Evolutionary conservation across 768 basidiomycete species (phyloP), one percentile per base, ranked within the genome.

Genomic region (Macrolepiota fuliginosa): DNA sequence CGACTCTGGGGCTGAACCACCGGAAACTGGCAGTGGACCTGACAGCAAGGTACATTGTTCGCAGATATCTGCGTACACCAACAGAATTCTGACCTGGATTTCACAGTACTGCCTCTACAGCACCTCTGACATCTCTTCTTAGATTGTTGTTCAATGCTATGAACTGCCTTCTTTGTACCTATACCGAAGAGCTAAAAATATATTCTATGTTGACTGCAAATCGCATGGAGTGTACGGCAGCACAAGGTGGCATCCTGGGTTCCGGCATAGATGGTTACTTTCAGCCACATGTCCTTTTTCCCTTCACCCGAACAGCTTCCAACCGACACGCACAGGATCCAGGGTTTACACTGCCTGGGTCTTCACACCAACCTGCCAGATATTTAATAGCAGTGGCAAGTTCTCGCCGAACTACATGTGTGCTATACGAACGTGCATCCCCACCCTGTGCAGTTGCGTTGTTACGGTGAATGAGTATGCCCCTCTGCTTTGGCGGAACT

Each of bases 1-100:
- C 61, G 64, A 67, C 61, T 59, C 56, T 54, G 74, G 74, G 22
- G 72, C 61, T 24, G 74, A 76, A 47, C 74, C 74, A 6, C 35
- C 63, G 53, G 68, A 70, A 55, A 63, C 49, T 49, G 73, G 73
- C 35, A 70, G 66, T 52, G 73, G 73, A 37, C 69, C 73, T n/a
- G 74, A 75, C 58, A 68, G 72, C 66, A 69, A 58, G 46, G 74
- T 75, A 61, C 49, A 69, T 52, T 42, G 19, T 19, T 32, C 15
- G 12, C 2, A 29, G 51, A 47, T 27, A 4, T 54, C 29, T 22
- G 29, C n/a, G 47, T 57, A 22, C 19, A 15, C 9, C 1, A 17
- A 6, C 13, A 1, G 15, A 5, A 24, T 11, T 37, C 53, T 61
- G 22, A 50, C 25, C 5, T 45, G 42, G 9, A 45, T n/a, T 5